Conservation (phyloP, 441 rosid species). For the Populus hybrid region DNA sequence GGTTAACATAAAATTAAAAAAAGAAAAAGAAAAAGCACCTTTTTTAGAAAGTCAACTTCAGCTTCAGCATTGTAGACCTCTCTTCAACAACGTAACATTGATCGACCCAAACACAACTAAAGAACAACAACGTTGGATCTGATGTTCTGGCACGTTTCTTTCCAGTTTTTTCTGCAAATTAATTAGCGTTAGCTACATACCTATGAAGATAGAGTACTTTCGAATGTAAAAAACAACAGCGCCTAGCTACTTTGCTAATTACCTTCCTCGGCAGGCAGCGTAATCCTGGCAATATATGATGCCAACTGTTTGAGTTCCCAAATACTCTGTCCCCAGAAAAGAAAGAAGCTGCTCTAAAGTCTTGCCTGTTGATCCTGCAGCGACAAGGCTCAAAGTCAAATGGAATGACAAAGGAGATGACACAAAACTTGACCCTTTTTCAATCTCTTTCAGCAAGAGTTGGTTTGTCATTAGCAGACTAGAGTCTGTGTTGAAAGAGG, state of each 20-base stretch:
- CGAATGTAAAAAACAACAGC: too few species aligned
- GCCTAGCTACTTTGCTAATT: not conserved
- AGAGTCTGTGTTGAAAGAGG: slow-evolving; percentile 15
- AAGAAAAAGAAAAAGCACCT: not conserved
- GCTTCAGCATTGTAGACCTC: slow-evolving; percentile 16
- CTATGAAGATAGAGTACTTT: too few species aligned
- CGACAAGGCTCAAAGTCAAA: slow-evolving; percentile 24
- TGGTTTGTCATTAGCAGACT: slow-evolving; percentile 19
- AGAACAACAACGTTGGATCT: slow-evolving; percentile 19
- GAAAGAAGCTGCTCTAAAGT: slow-evolving; percentile 22
- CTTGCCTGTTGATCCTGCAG: slow-evolving; percentile 25
- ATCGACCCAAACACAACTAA: slow-evolving; percentile 28
- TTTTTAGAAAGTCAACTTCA: slow-evolving; percentile 16
- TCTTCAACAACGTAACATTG: not conserved
- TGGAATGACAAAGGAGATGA: slow-evolving; percentile 32
- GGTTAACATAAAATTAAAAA: too few species aligned
- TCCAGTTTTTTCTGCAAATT: not conserved
- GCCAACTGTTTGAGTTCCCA: slow-evolving; percentile 5
- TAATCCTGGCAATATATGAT: slow-evolving; percentile 9
- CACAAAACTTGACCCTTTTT: slow-evolving; percentile 28
- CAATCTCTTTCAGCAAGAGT: slow-evolving; percentile 11
- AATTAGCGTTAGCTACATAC: too few species aligned
- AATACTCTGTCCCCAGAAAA: slow-evolving; percentile 15
- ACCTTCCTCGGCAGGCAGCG: not conserved
- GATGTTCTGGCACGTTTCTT: not conserved